Percentiles rank a stretch among this genome's conserved stretches.
Conservation (phyloP, 805 yeast species). For the Teunomyces cretensis region DNA sequence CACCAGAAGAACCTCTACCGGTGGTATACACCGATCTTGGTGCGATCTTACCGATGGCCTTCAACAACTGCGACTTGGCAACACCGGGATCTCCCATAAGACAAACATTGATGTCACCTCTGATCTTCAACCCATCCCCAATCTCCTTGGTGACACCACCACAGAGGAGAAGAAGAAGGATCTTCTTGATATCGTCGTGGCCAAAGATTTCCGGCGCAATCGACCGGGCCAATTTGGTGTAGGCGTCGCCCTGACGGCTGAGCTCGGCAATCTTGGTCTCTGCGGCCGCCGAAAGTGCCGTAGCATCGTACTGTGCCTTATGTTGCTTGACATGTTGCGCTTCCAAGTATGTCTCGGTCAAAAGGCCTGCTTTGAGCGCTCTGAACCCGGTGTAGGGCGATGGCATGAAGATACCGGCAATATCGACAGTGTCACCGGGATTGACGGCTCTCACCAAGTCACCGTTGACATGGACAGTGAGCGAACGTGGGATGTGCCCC, state of each 20-base stretch:
- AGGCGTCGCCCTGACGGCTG: conserved; percentile 64
- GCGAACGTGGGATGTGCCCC: conserved; percentile 92
- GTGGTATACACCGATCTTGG: conserved; percentile 98
- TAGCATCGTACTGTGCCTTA: conserved; percentile 77
- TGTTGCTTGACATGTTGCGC: conserved; percentile 85
- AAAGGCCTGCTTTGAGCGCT: conserved; percentile 87
- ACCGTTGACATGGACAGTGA: conserved; percentile 88
- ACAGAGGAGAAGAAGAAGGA: conserved; percentile 75
- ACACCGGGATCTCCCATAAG: conserved; percentile 99
- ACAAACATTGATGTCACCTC: conserved; percentile 96
- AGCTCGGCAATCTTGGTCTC: conserved; percentile 56
- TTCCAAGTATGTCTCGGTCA: conserved; percentile 91
- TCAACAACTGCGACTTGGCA: conserved; percentile 93
- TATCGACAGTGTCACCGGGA: conserved; percentile 95
- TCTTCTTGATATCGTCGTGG: conserved; percentile 89
- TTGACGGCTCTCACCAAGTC: conserved; percentile 79
- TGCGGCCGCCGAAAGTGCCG: conserved; percentile 56
- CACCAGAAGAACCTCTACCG: conserved; percentile 98
- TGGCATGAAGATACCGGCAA: conserved; percentile 90
- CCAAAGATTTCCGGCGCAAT: conserved; percentile 99
- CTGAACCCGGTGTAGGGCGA: conserved; percentile 93
- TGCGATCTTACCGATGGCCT: conserved; percentile 86
- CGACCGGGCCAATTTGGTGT: conserved; percentile 76
- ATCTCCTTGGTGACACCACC: conserved; percentile 95
- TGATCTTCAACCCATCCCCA: conserved; percentile 94